A percentile compares a stretch with the other conserved stretches of the same genome.
Conservation (phyloP, 2,329 filamentous ascomycete species). For the Lachnellula subtilissima region DNA sequence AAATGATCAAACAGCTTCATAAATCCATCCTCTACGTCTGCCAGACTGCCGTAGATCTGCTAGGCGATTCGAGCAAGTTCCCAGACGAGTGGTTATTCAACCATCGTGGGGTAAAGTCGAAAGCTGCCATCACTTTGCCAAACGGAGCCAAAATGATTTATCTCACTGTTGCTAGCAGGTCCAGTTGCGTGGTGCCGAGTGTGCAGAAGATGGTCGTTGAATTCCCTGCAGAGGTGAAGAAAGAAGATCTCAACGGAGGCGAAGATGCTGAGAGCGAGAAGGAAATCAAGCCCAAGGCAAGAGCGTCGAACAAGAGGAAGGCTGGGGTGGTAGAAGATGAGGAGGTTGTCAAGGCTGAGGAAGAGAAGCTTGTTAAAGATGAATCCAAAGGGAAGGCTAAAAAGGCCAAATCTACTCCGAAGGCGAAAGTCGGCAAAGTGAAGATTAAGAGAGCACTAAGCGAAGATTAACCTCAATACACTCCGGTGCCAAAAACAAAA, state of each 20-base stretch:
- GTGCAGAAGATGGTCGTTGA: constrained; percentile 70
- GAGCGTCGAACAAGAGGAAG: constrained; percentile 29
- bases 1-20: constrained; percentile 68
- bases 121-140: constrained; percentile 62
- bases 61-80: constrained; percentile 80
- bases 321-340: background rate
- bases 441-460: background rate
- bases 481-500: background rate
- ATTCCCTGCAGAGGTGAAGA: constrained; percentile 25
- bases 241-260: constrained; percentile 5
- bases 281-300: constrained; percentile 22
- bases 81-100: constrained; percentile 86
- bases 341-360: constrained; percentile 1
- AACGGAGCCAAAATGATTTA: constrained; percentile 82
- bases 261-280: constrained; percentile 10
- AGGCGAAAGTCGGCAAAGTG: background rate
- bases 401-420: background rate
- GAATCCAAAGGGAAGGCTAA: background rate
- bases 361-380: background rate
- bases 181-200: constrained; percentile 80
- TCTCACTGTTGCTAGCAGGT: constrained; percentile 84
- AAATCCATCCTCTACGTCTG: constrained; percentile 73
- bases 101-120: constrained; percentile 84
- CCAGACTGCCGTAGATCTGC: constrained; percentile 67
- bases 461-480: background rate